Evolutionary conservation across 2,329 filamentous ascomycete genomes (phyloP).

Genomic region (Aureobasidium zeae): DNA sequence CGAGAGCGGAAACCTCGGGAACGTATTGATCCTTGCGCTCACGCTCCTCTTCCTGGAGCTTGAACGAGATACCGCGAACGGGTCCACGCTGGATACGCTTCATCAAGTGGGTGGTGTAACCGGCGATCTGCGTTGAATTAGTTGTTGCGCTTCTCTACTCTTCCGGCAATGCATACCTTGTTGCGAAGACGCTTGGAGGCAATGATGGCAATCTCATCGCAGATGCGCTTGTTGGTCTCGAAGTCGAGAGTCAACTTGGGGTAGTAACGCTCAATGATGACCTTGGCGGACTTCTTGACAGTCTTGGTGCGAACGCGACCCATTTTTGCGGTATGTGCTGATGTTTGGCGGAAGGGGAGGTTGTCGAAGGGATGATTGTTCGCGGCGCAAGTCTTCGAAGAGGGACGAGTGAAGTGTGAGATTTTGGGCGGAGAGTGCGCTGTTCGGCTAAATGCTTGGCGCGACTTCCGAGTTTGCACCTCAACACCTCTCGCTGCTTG

Average conservation of each 20-base stretch:
- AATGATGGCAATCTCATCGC: conserved; percentile 99
- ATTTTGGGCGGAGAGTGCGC: not conserved
- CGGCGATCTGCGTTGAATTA: conserved; percentile 64
- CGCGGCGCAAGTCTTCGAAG: conserved; percentile 14
- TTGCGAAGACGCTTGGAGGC: conserved; percentile 98
- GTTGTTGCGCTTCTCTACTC: no score
- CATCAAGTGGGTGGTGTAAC: conserved; percentile 95
- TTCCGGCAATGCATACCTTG: conserved; percentile 74
- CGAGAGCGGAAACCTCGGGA: conserved; percentile 94
- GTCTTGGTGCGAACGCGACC: conserved; percentile 54
- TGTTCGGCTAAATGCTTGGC: conserved; percentile 11
- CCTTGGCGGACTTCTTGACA: conserved; percentile 87
- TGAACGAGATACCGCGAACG: conserved; percentile 99
- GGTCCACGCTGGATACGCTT: conserved; percentile 99
- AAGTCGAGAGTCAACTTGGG: conserved; percentile 98
- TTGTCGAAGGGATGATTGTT: conserved; percentile 11
- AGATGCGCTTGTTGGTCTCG: conserved; percentile 99
- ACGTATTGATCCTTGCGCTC: conserved; percentile 99
- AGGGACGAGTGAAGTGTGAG: not conserved
- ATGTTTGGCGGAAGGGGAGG: conserved; percentile 15
- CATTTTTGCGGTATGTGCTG: conserved; percentile 36
- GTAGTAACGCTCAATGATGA: conserved; percentile 96
- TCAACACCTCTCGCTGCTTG: not conserved
- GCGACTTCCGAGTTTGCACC: not conserved
- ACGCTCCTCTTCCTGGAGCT: conserved; percentile 99